These are phyloP conservation scores for Tricholoma hemisulphureum DNA, from an alignment of 768 basidiomycete genomes.

Conservation along the genomic window DNA sequence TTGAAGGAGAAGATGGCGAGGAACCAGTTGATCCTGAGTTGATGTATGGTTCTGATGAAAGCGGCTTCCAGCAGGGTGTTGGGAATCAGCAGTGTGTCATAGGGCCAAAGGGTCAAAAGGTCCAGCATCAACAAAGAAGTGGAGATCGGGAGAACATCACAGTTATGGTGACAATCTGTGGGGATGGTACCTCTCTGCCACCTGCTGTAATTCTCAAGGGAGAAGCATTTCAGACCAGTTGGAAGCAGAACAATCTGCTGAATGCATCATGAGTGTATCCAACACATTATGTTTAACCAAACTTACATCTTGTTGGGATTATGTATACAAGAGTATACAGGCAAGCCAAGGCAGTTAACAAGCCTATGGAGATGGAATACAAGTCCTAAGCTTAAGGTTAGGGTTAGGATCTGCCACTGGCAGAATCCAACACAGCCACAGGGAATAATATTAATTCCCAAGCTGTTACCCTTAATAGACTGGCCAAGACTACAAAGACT, in stretches of 20 bases:
- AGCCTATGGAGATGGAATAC: too few species aligned
- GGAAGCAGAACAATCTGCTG: conserved; percentile 40
- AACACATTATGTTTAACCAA: too few species aligned
- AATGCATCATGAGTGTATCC: conserved; percentile 40
- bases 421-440: too few species aligned
- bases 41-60: conserved; percentile 3
- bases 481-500: too few species aligned
- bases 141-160: conserved; percentile 35
- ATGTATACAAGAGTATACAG: too few species aligned
- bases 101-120: background rate
- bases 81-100: background rate
- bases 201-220: conserved; percentile 44
- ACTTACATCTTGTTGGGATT: too few species aligned
- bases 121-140: conserved; percentile 27
- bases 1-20: background rate
- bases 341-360: too few species aligned
- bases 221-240: conserved; percentile 30
- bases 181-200: conserved; percentile 34
- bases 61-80: background rate
- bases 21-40: background rate
- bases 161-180: conserved; percentile 35
- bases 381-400: too few species aligned
- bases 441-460: too few species aligned
- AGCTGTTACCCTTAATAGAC: too few species aligned
- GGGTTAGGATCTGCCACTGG: too few species aligned